Evolutionary conservation across 1,284 basidiomycete species (phyloP), one percentile per base, ranked within the genome.

Genomic region (Crucibulum parvulum): DNA sequence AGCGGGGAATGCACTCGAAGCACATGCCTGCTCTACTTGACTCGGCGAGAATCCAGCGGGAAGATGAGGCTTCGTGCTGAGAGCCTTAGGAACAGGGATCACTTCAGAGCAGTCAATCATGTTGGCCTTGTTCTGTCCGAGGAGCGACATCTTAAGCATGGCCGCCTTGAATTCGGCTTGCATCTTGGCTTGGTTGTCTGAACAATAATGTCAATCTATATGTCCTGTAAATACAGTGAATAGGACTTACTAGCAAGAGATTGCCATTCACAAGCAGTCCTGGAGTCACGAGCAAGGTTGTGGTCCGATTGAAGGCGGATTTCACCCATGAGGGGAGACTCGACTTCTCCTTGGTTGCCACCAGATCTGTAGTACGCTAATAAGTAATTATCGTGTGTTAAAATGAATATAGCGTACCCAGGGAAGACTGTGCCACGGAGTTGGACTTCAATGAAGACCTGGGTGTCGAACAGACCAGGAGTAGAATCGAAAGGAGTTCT

Each of bases 31-130:
- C 62, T 79, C 74, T 45, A 81, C 68, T 59, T 79, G 74, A 16
- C 58, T 65, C 56, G 66, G 59, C n/a, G 61, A 66, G 53, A 71
- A 67, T 2, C 74, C 74, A 53, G 77, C 76, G 31, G 78, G 78
- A 62, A 81, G 68, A 63, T 73, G 71, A 10, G 73, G 67, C n/a
- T 46, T 59, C 36, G 62, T 60, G 58, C 65, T 60, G 56, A 74
- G 62, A 7, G 70, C 60, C 18, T 64, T 60, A 5, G 79, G 75
- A 6, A 66, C 56, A 16, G 75, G 79, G 53, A 78, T 76, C 54
- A 77, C 75, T 15, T 77, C 77, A 15, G 76, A 78, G 63, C 77
- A 79, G 60, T 79, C 77, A 10, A 76, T 66, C 58, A 79, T 50
- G 11, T 68, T 63, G 37, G 41, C 41, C 18, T 15, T 43, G 41